Percentiles rank a stretch among this genome's conserved stretches.
phyloP scores from a whole-genome alignment of 208 protist genomes.

The Wallacemonas rigidus region DNA sequence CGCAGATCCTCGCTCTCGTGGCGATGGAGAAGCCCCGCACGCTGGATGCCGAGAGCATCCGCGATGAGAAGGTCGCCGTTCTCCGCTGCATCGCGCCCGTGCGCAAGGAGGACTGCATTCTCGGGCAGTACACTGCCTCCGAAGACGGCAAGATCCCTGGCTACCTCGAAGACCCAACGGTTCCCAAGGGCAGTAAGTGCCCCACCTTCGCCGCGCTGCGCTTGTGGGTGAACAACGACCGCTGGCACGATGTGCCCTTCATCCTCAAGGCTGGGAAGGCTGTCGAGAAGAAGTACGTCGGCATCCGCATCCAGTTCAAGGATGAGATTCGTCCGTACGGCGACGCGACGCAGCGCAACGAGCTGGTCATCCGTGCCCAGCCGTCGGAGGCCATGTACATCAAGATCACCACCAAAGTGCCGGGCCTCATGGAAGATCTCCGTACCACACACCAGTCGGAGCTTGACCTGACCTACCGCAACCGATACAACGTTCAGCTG shows the following conservation, averaged over 20 bases:
- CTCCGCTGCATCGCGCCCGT: constrained; percentile 73
- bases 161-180: constrained; percentile 87
- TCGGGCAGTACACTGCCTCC: constrained; percentile 93
- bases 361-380: constrained; percentile 93
- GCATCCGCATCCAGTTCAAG: constrained; percentile 90
- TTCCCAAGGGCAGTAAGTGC: constrained; percentile 75
- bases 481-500: constrained; percentile 75
- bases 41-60: constrained; percentile 83
- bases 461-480: constrained; percentile 89
- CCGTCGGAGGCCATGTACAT: constrained; percentile 93
- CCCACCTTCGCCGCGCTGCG: constrained; percentile 88
- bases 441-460: constrained; percentile 84
- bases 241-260: constrained; percentile 95
- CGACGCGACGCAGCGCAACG: constrained; percentile 78
- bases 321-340: constrained; percentile 85
- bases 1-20: constrained; percentile 92
- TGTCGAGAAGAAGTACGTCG: constrained; percentile 81
- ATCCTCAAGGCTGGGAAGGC: constrained; percentile 93
- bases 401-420: constrained; percentile 90
- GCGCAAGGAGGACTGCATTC: constrained; percentile 74
- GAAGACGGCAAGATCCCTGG: constrained; percentile 79
- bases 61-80: constrained; percentile 91
- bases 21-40: constrained; percentile 92
- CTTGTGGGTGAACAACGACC: constrained; percentile 91
- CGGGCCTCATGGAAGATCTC: constrained; percentile 72